Base-by-base conservation (phyloP, 441 rosid genomes). In the Kokia cookei region DNA sequence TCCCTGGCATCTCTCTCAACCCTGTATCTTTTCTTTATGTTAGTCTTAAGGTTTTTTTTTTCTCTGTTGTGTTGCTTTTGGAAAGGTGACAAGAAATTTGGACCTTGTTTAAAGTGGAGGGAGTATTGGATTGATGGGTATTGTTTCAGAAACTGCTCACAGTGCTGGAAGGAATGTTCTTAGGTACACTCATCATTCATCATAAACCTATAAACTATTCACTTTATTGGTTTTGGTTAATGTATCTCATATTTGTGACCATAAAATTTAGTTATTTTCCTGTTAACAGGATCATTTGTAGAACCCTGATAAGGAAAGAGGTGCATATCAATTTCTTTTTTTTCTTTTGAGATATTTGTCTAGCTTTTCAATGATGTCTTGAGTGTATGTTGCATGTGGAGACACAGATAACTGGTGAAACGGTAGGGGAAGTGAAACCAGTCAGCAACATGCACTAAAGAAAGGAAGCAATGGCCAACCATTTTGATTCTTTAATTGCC, bases 401-500 rank as follows among this genome's bases (percentile, higher is more conserved):
- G 53, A 66, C 57, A 62, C 68, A 94, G 98, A 82, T 95, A 65
- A 95, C 98, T 11, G 98, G 99, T 61, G 99, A 88, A 81, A 88
- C 98, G 62, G 90, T 86, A 71, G 99, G 99, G 40, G 99, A 93
- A 79, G 97, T 93, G 19, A 87, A 78, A 81, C 76, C 97, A 65
- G 99, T 94, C 61, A 91, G 94, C 45, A 96, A 91, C 90, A 94
- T 94, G 99, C 99, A 93, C 76, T 91, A 94, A 84, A 84, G 99
- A 47, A 94, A 94, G 79, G 98, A 97, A 27, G 94, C 90, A 82
- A 94, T 94, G 99, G 98, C 96, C 82, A 81, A 91, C 83, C 90
- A 83, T 81, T 90, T 97, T 11, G 99, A 94, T 81, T 94, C 98
- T 82, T 94, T 94, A 76, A 94, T 94, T 65, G 99, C 99, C 68